These are phyloP conservation scores for Cladophialophora chaetospira DNA, from an alignment of 2,329 filamentous ascomycete species.

Conservation along the genomic window DNA sequence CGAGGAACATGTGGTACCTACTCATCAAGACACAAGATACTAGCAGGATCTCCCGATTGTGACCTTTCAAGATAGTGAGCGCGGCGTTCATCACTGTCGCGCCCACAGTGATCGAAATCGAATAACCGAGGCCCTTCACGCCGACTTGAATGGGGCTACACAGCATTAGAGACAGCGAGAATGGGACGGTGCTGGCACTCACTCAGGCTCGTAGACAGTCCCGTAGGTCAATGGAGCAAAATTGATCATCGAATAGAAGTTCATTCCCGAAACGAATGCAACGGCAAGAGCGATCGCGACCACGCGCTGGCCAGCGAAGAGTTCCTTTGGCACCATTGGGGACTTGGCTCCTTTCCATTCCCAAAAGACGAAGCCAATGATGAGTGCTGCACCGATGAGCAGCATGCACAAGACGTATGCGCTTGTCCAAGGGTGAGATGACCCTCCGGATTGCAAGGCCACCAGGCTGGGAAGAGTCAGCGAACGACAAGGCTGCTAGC, in stretches of 20 bases:
- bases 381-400: slow-evolving; percentile 45
- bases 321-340: slow-evolving; percentile 47
- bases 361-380: slow-evolving; percentile 49
- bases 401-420: slow-evolving; percentile 50
- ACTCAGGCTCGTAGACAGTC: slow-evolving; percentile 41
- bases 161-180: slow-evolving; percentile 44
- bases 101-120: slow-evolving; percentile 63
- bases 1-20: slow-evolving; percentile 51
- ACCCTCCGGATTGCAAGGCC: slow-evolving; percentile 27
- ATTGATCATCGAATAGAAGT: slow-evolving; percentile 57
- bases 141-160: slow-evolving; percentile 62
- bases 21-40: slow-evolving; percentile 64
- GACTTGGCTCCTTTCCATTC: slow-evolving; percentile 49
- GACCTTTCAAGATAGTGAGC: slow-evolving; percentile 58
- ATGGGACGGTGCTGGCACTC: background rate
- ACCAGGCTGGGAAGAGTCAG: slow-evolving; percentile 18
- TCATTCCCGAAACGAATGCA: slow-evolving; percentile 61
- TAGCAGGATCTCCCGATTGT: slow-evolving; percentile 62
- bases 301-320: slow-evolving; percentile 53
- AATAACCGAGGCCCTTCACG: slow-evolving; percentile 65
- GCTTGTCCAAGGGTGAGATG: slow-evolving; percentile 25
- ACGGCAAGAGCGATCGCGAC: slow-evolving; percentile 57
- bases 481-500: slow-evolving; percentile 37
- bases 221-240: slow-evolving; percentile 55
- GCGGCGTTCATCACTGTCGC: slow-evolving; percentile 61